Evolutionary conservation across 2,329 filamentous ascomycete species (phyloP).

Genomic region (Fusarium foetens): DNA sequence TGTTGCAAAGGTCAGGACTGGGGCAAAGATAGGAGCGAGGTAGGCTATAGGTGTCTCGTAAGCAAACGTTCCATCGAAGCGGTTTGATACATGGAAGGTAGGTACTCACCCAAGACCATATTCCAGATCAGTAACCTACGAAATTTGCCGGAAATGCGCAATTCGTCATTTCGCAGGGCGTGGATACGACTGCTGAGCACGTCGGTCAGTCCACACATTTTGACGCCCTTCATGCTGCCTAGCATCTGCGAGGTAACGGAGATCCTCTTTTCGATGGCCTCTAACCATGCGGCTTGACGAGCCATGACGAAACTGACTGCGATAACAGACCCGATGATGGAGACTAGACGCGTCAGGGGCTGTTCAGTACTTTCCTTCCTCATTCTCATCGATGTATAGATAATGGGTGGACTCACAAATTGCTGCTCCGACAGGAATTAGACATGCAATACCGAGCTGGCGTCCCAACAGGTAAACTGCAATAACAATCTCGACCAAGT

Average conservation of each 20-base stretch:
- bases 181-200: slow-evolving; percentile 29
- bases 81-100: no score
- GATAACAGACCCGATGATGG: slow-evolving; percentile 39
- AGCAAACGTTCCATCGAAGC: background rate
- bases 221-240: slow-evolving; percentile 46
- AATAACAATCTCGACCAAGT: slow-evolving; percentile 54
- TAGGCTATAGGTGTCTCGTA: slow-evolving; percentile 1
- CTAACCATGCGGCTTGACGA: slow-evolving; percentile 42
- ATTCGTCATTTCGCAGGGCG: slow-evolving; percentile 9
- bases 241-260: slow-evolving; percentile 44
- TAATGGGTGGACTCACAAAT: slow-evolving; percentile 17
- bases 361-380: background rate
- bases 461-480: slow-evolving; percentile 58
- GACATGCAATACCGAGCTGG: slow-evolving; percentile 43
- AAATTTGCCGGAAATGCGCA: slow-evolving; percentile 24
- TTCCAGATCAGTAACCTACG: slow-evolving; percentile 34
- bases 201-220: slow-evolving; percentile 46
- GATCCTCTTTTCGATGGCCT: slow-evolving; percentile 45
- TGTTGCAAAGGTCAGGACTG: slow-evolving; percentile 21
- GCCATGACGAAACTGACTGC: slow-evolving; percentile 43
- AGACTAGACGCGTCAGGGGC: background rate
- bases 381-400: background rate
- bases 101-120: slow-evolving; percentile 29
- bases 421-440: slow-evolving; percentile 29
- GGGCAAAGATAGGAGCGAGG: slow-evolving; percentile 32